Evolutionary conservation across 805 yeast genomes (phyloP).

Genomic region (Wickerhamiella azymoides): DNA sequence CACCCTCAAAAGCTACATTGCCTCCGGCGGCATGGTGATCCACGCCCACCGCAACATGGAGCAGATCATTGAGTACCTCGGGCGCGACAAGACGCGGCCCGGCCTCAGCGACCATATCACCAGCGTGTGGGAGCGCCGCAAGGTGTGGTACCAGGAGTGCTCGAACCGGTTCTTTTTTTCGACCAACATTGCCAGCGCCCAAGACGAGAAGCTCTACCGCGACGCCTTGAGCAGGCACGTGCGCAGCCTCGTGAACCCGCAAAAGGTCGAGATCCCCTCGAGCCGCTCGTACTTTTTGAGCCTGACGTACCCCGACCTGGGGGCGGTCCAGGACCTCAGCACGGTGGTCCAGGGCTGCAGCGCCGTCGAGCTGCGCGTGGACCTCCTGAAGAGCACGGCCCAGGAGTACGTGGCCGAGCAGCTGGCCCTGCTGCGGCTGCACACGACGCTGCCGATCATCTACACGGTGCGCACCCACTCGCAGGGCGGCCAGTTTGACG

Average conservation of each 20-base stretch:
- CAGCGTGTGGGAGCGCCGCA: conserved; percentile 75
- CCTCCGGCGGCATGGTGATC: conserved; percentile 62
- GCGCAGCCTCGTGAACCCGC: conserved; percentile 33
- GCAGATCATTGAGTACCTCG: conserved; percentile 62
- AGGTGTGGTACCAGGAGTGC: conserved; percentile 63
- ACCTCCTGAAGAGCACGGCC: conserved; percentile 39
- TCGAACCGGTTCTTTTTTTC: conserved; percentile 69
- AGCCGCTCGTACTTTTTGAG: conserved; percentile 52
- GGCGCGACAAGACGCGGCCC: conserved; percentile 74
- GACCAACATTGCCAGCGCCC: conserved; percentile 45
- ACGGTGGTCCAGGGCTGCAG: conserved; percentile 52
- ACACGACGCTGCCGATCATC: conserved; percentile 57
- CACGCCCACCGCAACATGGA: conserved; percentile 82
- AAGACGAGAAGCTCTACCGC: conserved; percentile 41
- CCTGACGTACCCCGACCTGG: conserved; percentile 52
- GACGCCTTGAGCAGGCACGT: conserved; percentile 27
- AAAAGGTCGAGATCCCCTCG: conserved; percentile 29
- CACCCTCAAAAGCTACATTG: conserved; percentile 39
- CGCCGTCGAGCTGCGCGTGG: conserved; percentile 78
- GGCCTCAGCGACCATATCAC: conserved; percentile 67
- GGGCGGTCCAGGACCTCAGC: conserved; percentile 31
- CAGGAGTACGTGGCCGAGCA: conserved; percentile 54
- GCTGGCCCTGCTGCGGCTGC: conserved; percentile 51
- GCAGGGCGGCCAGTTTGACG: conserved; percentile 77
- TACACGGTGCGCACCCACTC: conserved; percentile 63